phyloP scores from a whole-genome alignment of 352 stramenopile species.

The Lagenidium giganteum region DNA sequence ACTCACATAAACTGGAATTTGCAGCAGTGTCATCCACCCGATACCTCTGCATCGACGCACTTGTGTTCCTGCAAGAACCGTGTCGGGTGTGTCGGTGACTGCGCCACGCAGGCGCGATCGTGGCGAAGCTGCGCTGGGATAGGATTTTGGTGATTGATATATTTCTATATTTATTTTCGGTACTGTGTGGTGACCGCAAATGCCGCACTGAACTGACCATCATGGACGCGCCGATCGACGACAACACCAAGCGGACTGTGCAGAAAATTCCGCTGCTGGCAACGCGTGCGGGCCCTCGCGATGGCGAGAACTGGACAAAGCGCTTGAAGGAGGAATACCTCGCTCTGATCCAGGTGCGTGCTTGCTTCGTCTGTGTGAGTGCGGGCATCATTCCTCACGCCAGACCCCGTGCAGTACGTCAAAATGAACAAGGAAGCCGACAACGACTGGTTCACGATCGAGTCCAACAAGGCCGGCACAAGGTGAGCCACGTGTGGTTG shows the following conservation, averaged over 20 bases:
- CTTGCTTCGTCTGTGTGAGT: background rate
- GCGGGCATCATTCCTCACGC: too few species aligned
- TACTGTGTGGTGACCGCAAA: too few species aligned
- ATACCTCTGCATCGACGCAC: too few species aligned
- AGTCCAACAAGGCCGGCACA: conserved; percentile 78
- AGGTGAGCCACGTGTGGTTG: conserved; percentile 20
- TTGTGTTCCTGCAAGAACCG: too few species aligned
- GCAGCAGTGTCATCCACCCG: too few species aligned
- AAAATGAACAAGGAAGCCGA: conserved; percentile 88
- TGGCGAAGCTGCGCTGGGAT: too few species aligned
- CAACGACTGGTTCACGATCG: conserved; percentile 89
- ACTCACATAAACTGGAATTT: too few species aligned
- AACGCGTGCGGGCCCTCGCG: conserved; percentile 69
- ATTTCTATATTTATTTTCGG: too few species aligned
- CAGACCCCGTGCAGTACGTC: conserved; percentile 73
- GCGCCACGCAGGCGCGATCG: too few species aligned
- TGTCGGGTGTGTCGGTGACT: too few species aligned
- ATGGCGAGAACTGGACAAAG: conserved; percentile 76
- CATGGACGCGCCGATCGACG: conserved; percentile 80
- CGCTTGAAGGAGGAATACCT: conserved; percentile 87
- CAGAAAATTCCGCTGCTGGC: conserved; percentile 83
- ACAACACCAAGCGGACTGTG: conserved; percentile 74
- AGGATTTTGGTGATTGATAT: too few species aligned
- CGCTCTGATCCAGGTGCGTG: conserved; percentile 65
- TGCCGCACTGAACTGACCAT: too few species aligned